A percentile compares a stretch with the other conserved stretches of the same genome.
Conservation (phyloP, 2,329 filamentous ascomycete genomes). For the Aspergillus felis region DNA sequence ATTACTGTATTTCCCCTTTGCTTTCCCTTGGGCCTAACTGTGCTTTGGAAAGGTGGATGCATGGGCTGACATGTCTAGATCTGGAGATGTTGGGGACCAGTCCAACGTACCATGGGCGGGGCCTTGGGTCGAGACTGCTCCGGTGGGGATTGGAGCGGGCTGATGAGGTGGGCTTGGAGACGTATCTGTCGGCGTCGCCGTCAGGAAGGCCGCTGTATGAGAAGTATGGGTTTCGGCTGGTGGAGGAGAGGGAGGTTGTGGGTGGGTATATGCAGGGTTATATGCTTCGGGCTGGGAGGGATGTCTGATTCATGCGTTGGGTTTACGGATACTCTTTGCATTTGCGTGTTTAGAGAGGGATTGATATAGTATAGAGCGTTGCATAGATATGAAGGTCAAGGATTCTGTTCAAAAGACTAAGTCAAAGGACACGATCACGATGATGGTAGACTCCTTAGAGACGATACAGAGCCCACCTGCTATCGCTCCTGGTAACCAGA, state of each 20-base stretch:
- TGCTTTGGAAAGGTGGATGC: not conserved
- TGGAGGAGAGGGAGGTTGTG: constrained; percentile 3
- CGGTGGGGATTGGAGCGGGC: constrained; percentile 36
- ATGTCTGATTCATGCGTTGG: too few relatives aligned
- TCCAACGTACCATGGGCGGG: constrained; percentile 18
- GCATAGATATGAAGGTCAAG: too few relatives aligned
- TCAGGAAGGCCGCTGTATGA: constrained; percentile 35
- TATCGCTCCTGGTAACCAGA: too few relatives aligned
- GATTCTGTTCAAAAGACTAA: too few relatives aligned
- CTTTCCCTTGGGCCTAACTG: too few relatives aligned
- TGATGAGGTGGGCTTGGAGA: constrained; percentile 29
- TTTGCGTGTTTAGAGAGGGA: not conserved
- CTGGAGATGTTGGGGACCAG: constrained; percentile 23
- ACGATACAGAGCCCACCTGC: too few relatives aligned
- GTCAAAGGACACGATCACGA: too few relatives aligned
- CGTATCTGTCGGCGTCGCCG: constrained; percentile 35
- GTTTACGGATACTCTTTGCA: not conserved
- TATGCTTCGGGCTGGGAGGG: constrained; percentile 1
- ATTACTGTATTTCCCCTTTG: constrained; percentile 20
- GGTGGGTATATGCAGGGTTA: constrained; percentile 6
- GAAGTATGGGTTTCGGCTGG: constrained; percentile 36
- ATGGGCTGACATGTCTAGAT: constrained; percentile 8
- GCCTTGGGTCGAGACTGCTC: constrained; percentile 27
- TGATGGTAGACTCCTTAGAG: too few relatives aligned
- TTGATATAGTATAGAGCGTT: not conserved